Evolutionary conservation across 2,329 filamentous ascomycete species (phyloP).

Genomic region (Talaromyces pinophilus): DNA sequence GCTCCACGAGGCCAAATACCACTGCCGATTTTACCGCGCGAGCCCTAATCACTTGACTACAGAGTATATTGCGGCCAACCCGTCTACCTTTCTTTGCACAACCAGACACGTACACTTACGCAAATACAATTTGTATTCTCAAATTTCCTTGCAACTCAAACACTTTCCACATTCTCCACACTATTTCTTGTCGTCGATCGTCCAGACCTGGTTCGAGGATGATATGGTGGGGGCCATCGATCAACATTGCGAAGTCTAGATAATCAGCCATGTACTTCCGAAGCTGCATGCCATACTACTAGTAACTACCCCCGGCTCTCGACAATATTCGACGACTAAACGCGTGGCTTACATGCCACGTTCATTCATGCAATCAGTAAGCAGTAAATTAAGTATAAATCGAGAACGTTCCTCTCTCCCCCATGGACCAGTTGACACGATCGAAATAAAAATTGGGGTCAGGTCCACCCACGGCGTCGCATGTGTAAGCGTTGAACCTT

Average conservation of each 20-base stretch:
- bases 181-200: not conserved
- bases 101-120: not conserved
- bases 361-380: not conserved
- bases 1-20: not conserved
- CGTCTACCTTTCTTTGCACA: not conserved
- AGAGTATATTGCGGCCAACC: not conserved
- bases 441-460: conserved; percentile 2
- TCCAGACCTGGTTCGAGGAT: not conserved
- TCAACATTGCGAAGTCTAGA: not conserved
- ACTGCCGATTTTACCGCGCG: conserved; percentile 7
- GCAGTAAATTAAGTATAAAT: not conserved
- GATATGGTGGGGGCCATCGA: not conserved
- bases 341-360: not conserved
- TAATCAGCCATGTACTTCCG: not conserved
- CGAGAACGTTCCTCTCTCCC: not conserved
- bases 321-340: not conserved
- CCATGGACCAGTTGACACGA: too few relatives aligned
- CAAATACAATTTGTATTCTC: not conserved
- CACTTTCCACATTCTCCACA: not conserved
- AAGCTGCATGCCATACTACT: not conserved
- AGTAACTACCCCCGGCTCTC: not conserved
- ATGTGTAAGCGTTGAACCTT: not conserved
- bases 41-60: not conserved
- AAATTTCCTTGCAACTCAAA: not conserved
- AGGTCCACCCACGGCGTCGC: not conserved